Conservation (phyloP, 1,139 yeast species). For the Blastobotrys indianensis region DNA sequence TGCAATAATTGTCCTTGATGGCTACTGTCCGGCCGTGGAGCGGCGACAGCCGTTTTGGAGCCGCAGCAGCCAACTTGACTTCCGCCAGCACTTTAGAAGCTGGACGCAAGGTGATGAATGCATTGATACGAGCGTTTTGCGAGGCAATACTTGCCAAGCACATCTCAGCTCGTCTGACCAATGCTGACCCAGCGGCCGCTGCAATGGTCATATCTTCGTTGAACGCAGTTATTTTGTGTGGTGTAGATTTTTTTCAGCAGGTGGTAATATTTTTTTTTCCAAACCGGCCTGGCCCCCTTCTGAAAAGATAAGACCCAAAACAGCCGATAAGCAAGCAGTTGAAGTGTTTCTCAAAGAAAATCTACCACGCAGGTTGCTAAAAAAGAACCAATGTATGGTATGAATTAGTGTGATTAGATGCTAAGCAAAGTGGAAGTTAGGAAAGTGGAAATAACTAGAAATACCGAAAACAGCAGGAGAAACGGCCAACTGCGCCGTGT, state of each 20-base stretch:
- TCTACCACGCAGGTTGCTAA: no score
- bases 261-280: background rate
- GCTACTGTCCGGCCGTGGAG: slow-evolving; percentile 37
- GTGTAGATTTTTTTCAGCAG: background rate
- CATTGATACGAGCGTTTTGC: slow-evolving; percentile 31
- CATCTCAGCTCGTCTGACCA: slow-evolving; percentile 19
- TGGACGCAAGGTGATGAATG: slow-evolving; percentile 28
- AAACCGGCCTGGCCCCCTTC: no score
- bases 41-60: slow-evolving; percentile 1
- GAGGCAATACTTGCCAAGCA: slow-evolving; percentile 27
- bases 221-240: background rate
- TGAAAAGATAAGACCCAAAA: no score
- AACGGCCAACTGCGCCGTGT: background rate
- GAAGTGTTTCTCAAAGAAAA: no score
- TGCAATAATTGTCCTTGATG: slow-evolving; percentile 74
- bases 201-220: background rate
- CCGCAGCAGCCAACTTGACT: background rate
- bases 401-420: no score
- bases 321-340: no score
- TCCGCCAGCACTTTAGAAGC: background rate
- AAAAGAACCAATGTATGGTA: no score
- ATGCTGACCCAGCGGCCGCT: slow-evolving; percentile 2
- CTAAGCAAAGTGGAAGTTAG: background rate
- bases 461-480: background rate
- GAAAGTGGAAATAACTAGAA: background rate